Evolutionary conservation across 768 basidiomycete genomes (phyloP), one percentile per base, ranked within the genome.

Genomic region (Boletus barrowsii): DNA sequence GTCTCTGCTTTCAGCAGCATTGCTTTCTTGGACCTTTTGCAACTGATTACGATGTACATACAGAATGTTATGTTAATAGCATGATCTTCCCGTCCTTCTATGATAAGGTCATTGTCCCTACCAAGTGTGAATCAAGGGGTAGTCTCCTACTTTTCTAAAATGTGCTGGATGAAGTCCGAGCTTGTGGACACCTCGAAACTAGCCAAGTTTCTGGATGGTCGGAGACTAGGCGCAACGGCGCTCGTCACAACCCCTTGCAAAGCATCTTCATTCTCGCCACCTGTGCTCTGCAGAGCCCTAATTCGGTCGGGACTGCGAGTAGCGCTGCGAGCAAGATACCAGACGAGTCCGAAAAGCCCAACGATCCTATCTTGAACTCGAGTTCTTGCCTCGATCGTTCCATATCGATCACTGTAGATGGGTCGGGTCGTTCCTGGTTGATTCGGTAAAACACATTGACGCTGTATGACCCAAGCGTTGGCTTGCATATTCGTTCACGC

Each of bases 351-450:
- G 90, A 78, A 55, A 94, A 87, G 1, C 93, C 93, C 42, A 96
- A 86, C 3, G 88, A 88, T 7, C 92, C 92, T 50, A 96, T 95
- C 77, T 84, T 86, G 73, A 93, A 94, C 72, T 94, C 93, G 42
- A 84, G 80, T 64, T 89, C 88, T 67, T 93, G 90, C 64, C 80
- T 78, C 26, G 79, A 75, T 37, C 82, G 78, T 64, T 88, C 87
- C 37, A 74, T 63, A 57, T 84, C 79, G 53, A 78, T 73, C 47
- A 69, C 71, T 17, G 73, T 69, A 29, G 73, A 69, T 6, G 78
- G 68, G 55, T 81, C 76, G 7, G 77, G 79, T 4, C 74, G 76
- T 60, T 89, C 88, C 59, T 89, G 88, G 52, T 90, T 93, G 53
- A 94, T 77, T 40, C 81, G 83, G 69, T 89, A 91, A 70, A 88